These are phyloP conservation scores for Taphrina confusa DNA, from an alignment of 1,139 yeast genomes.

Conservation along the genomic window DNA sequence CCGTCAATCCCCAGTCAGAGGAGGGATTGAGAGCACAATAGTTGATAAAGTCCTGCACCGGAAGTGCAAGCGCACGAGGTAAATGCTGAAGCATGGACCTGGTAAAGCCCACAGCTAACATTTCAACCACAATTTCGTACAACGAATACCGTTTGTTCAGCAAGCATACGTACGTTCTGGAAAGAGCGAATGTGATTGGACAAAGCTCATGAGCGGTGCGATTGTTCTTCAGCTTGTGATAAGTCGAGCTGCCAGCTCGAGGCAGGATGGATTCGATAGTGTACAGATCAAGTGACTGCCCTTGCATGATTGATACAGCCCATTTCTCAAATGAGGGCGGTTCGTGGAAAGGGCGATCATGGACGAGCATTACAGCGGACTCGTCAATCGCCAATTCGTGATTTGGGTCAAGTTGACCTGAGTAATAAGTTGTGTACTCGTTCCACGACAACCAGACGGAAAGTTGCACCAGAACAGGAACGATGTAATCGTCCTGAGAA, in stretches of 20 bases:
- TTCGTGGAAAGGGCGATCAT: conserved; percentile 22
- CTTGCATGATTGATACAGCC: conserved; percentile 18
- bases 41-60: conserved; percentile 55
- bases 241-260: neutral
- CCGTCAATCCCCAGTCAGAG: conserved; percentile 44
- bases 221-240: conserved; percentile 26
- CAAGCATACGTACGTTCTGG: conserved; percentile 46
- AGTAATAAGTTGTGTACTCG: conserved; percentile 52
- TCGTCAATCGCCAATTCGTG: conserved; percentile 5
- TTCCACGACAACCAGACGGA: conserved; percentile 77
- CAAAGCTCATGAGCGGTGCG: conserved; percentile 14
- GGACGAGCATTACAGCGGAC: neutral
- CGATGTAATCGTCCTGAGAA: conserved; percentile 48
- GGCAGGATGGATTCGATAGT: conserved; percentile 51
- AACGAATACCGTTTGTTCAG: conserved; percentile 58
- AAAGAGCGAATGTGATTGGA: conserved; percentile 22
- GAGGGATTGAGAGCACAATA: conserved; percentile 60
- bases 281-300: conserved; percentile 57
- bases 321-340: conserved; percentile 27
- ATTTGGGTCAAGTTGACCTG: conserved; percentile 27
- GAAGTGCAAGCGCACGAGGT: conserved; percentile 70
- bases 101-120: conserved; percentile 60
- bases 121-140: conserved; percentile 58
- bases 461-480: conserved; percentile 61
- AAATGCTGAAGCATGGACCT: conserved; percentile 62